Evolutionary conservation across 73 alveolate genomes (phyloP), one percentile per base, ranked within the genome.

Genomic region (Paramecium caudatum): DNA sequence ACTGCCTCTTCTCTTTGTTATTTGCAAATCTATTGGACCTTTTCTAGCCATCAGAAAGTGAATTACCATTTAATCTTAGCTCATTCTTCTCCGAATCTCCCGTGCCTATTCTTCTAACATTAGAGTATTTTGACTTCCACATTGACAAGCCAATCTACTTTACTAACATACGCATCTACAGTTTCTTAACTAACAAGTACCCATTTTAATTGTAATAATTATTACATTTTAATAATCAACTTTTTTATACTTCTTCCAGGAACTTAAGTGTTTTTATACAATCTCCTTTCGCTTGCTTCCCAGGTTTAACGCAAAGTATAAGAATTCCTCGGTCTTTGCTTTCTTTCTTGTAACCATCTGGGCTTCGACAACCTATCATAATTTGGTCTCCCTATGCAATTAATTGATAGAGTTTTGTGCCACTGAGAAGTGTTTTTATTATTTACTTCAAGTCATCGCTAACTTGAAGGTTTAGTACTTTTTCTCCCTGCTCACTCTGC

Each of bases 141-240:
- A 74, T 39, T 43, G 39, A 15, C 88, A 74, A 36, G 62, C 39
- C 8, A 74, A 21, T 17, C 88, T 37, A 74, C 43, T 74, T 25
- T 74, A 74, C 10, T 36, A 23, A 25, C 88, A 74, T 39, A 74
- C 47, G 30, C 88, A 74, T 39, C 88, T 74, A 68, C 88, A 74
- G 43, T 74, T 74, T 23, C 32, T 15, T 39, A 74, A 27, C 39
- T 74, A 74, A 74, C 88, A 74, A 16, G 69, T 39, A 23, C 88
- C 88, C 88, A 74, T 74, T 27, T 39, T 6, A 3, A 74, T 39
- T 36, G 68, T 41, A 21, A 74, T 21, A 37, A 74, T 27, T 19
- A 37, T 39, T 27, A 74, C 55, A 37, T 27, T 7, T 48, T 19
- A 27, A 27, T 37, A 41, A 37, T 39, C 47, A 37, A 74, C 43